Base-by-base conservation (phyloP, 2,329 filamentous ascomycete genomes). In the Calycina marina region DNA sequence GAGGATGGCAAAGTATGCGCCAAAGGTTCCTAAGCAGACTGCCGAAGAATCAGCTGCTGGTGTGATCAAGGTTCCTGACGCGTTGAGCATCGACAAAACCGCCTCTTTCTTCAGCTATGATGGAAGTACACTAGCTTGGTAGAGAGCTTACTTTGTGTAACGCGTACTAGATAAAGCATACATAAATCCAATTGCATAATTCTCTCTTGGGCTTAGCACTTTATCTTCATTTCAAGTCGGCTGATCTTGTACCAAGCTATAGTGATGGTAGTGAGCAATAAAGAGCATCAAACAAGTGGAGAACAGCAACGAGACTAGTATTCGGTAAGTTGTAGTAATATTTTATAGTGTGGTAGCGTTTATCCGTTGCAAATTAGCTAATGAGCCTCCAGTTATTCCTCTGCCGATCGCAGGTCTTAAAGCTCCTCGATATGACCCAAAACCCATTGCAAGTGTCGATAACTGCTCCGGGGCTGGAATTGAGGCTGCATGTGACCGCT, bases 401-500 rank as follows among this genome's bases (percentile, higher is more conserved):
- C n/a, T n/a, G n/a, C n/a, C n/a, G n/a, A 17, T 18, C 28, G 9
- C 12, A 18, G 18, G 24, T 9, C 28, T 29, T 35, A 43, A 25
- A 46, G 25, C 2, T 28, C 30, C 11, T 56, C 47, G 32, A 53
- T 54, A 25, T 47, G 40, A 2, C 53, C 52, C 37, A 56, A 38
- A 16, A 57, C 10, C 54, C 52, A 56, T 37, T 54, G 47, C 27
- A 57, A 32, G 41, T 57, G 51, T 5, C 51, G 38, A 30, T 53
- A 57, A 13, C 42, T 40, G 14, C 43, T 49, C 15, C 51, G 37
- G 0, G 51, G 53, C 36, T 55, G 52, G 38, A 51, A 56, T 31
- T 54, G 46, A 4, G 53, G 52, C 32, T 55, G 46, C 51, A 54
- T 56, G 40, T 56, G 53, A 5, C 53, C 54, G 34, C 42, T 45